Evolutionary conservation across 371 early-diverging fungal genomes (phyloP), one percentile per base, ranked within the genome.

Genomic region (Actinomortierella wolfii): DNA sequence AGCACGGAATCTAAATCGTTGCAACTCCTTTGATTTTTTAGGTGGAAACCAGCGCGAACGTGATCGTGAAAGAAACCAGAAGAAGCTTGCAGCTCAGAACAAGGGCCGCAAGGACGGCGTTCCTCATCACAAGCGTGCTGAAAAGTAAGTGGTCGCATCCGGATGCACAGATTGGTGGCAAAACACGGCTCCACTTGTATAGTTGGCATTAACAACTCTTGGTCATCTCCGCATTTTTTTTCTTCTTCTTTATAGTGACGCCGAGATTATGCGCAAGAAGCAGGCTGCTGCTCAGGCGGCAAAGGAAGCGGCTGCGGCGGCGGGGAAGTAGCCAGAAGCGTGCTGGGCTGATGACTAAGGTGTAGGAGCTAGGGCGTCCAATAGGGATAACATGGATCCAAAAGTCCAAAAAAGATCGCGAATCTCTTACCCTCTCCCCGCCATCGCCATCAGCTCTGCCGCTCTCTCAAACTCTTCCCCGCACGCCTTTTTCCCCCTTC

Each of bases 21-120:
- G 4, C 11, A 6, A 6, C 11, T 34, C 34, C 7, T 11, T 34
- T 34, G 11, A 4, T 34, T 34, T 34, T 34, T 34, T 29, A 66
- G 67, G 67, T 58, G 68, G 68, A 42, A 67, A 67, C 51, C 68
- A 67, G 58, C 57, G 68, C 26, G 68, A 67, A 34, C 53, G 34
- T 57, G 68, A 67, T 50, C 68, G 68, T 55, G 62, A 46, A 17
- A 67, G 61, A 55, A 61, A 61, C 40, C 68, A 67, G 54, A 67
- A 67, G 61, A 67, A 67, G 61, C 24, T 67, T 48, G 61, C 61
- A 3, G 49, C 52, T 15, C 50, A 17, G 40, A 43, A 48, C 55
- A 67, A 67, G 55, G 53, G 66, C 46, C 61, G 61, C 46, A 67
- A 67, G 45, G 18, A 18, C 21, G 67, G 61, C 3, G 45, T 54